These are phyloP conservation scores for Aspergillus diversus DNA, from an alignment of 495 filamentous ascomycete genomes.

Conservation along the genomic window DNA sequence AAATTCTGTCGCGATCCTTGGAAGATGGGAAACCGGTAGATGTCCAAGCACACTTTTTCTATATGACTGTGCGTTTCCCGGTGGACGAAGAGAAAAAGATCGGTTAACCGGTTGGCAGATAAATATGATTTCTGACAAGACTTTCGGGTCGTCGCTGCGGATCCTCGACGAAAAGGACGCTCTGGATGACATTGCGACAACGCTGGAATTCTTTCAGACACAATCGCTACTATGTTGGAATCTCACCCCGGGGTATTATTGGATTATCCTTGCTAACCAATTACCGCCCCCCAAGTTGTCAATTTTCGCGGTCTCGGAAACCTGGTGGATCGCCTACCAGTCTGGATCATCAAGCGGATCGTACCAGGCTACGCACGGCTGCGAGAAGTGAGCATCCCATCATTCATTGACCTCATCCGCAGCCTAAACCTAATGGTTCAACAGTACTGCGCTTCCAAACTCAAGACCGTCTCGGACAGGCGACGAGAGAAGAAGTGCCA, in stretches of 20 bases:
- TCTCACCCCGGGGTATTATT: neutral
- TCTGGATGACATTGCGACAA: neutral
- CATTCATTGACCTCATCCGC: neutral
- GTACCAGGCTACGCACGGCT: neutral
- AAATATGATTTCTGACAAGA: neutral
- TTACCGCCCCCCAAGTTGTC: neutral
- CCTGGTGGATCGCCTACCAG: neutral
- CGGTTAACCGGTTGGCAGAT: neutral
- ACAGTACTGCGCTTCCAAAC: neutral
- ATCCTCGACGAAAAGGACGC: neutral
- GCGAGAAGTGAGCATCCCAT: neutral
- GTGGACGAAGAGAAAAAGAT: no score
- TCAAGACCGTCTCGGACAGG: neutral
- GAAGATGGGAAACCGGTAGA: neutral
- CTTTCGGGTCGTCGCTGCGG: neutral
- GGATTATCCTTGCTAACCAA: neutral
- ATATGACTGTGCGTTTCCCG: neutral
- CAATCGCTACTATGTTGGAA: neutral
- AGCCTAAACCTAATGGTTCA: neutral
- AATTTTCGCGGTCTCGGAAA: neutral
- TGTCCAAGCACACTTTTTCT: neutral
- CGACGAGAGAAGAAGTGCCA: neutral
- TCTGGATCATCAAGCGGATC: neutral
- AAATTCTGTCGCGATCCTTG: neutral
- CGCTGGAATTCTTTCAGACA: neutral